These are phyloP conservation scores for Fistulinella cinereoalba DNA, from an alignment of 1,284 basidiomycete genomes.

Conservation along the genomic window DNA sequence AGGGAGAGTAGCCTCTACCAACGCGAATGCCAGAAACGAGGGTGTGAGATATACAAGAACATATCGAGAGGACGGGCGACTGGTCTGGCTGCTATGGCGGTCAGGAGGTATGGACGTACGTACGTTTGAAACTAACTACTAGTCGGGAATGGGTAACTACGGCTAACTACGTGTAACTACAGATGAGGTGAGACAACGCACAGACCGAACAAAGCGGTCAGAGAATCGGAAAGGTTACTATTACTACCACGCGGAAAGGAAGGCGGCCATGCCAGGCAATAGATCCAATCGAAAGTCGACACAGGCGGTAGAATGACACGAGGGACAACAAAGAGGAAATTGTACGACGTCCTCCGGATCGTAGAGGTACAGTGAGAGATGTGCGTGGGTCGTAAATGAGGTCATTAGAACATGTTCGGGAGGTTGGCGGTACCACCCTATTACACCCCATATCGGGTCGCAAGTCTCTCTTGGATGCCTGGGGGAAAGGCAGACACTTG, in stretches of 20 bases:
- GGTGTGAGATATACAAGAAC: constrained; percentile 4
- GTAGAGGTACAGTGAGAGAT: constrained; percentile 11
- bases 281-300: constrained; percentile 26
- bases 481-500: constrained; percentile 77
- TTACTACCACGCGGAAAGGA: constrained; percentile 23
- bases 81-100: not conserved
- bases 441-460: constrained; percentile 74
- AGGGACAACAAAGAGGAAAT: constrained; percentile 14
- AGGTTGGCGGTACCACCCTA: not conserved
- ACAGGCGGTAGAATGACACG: constrained; percentile 16
- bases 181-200: constrained; percentile 25
- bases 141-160: constrained; percentile 21
- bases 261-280: constrained; percentile 2
- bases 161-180: constrained; percentile 37
- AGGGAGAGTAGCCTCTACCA: constrained; percentile 15
- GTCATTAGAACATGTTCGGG: constrained; percentile 16
- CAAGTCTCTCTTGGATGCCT: constrained; percentile 74
- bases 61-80: constrained; percentile 4
- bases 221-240: constrained; percentile 10
- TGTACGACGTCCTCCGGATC: constrained; percentile 14
- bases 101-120: constrained; percentile 28
- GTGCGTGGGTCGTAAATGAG: constrained; percentile 10
- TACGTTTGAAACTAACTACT: constrained; percentile 12
- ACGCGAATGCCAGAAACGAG: not conserved
- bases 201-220: constrained; percentile 9